Conservation (phyloP, 306 rosid species). For the Lupinus albus region DNA sequence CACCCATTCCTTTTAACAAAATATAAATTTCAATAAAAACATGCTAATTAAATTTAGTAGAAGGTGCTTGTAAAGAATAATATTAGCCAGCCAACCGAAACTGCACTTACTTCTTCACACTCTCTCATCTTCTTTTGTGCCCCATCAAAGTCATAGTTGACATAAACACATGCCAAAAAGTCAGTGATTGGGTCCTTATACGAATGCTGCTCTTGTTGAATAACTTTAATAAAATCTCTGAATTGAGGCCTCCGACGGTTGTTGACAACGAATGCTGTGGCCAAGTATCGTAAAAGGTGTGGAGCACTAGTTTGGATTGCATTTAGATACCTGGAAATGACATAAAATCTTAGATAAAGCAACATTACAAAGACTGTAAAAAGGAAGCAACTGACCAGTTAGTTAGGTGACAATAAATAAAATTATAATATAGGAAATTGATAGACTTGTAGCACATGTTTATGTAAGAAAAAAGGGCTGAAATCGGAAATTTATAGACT, state of each 20-base stretch:
- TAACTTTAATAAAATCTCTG: constrained; percentile 90
- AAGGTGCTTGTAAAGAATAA: background rate
- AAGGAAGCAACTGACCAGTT: constrained; percentile 8
- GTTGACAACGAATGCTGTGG: constrained; percentile 96
- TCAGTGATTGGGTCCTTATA: constrained; percentile 90
- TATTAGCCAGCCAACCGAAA: constrained; percentile 17
- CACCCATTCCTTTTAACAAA: too few relatives aligned
- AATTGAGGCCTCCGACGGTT: constrained; percentile 93
- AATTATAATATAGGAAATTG: background rate
- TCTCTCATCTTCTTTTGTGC: constrained; percentile 96
- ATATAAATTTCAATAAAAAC: too few relatives aligned
- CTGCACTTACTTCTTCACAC: constrained; percentile 87
- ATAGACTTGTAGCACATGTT: too few relatives aligned
- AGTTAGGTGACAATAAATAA: background rate
- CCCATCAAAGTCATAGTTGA: constrained; percentile 92
- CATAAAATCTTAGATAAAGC: constrained; percentile 15
- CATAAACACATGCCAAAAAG: constrained; percentile 85
- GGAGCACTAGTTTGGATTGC: constrained; percentile 99
- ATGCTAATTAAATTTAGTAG: background rate
- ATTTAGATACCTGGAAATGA: constrained; percentile 73
- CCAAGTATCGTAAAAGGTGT: constrained; percentile 88
- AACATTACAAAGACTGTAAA: constrained; percentile 1
- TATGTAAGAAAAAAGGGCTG: too few relatives aligned
- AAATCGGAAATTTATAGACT: too few relatives aligned
- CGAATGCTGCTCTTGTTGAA: constrained; percentile 90